A percentile compares a stretch with the other conserved stretches of the same genome.
Evolutionary conservation across 495 filamentous ascomycete species (phyloP).

Genomic region (Cercophora scortea): DNA sequence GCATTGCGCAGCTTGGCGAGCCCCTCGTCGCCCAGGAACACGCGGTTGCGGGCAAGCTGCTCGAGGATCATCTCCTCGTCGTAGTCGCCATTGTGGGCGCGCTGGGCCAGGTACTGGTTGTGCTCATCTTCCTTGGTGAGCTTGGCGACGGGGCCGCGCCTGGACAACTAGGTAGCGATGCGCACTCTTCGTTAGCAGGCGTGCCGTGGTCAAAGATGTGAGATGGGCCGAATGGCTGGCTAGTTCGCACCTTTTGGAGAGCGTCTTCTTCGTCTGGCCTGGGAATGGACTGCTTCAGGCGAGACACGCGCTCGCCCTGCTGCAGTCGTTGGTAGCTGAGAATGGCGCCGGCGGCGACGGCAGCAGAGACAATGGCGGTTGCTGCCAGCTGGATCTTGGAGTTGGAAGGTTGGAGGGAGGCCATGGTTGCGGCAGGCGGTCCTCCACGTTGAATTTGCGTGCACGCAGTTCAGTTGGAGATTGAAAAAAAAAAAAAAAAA

Average conservation of each 20-base stretch:
- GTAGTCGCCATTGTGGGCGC: constrained; percentile 82
- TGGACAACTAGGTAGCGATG: constrained; percentile 51
- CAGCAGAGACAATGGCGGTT: constrained; percentile 68
- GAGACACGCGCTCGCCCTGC: constrained; percentile 52
- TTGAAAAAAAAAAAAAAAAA: background rate
- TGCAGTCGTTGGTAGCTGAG: constrained; percentile 62
- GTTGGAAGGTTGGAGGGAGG: constrained; percentile 28
- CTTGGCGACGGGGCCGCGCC: constrained; percentile 53
- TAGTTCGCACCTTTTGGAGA: constrained; percentile 20
- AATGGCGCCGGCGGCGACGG: constrained; percentile 63
- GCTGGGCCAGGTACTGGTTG: constrained; percentile 64
- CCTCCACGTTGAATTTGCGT: background rate
- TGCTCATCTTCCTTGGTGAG: constrained; percentile 68
- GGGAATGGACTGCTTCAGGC: constrained; percentile 70
- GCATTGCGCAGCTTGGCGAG: constrained; percentile 69
- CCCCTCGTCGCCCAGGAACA: constrained; percentile 80
- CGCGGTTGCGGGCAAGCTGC: constrained; percentile 89
- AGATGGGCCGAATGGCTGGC: background rate
- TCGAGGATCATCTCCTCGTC: constrained; percentile 93
- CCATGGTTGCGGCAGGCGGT: constrained; percentile 18
- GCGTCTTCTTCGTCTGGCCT: constrained; percentile 30
- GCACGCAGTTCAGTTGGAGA: background rate
- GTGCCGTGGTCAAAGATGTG: background rate
- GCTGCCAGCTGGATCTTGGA: constrained; percentile 57
- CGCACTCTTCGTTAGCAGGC: background rate